Evolutionary conservation across 208 protist genomes (phyloP).

Genomic region (Leishmania major): DNA sequence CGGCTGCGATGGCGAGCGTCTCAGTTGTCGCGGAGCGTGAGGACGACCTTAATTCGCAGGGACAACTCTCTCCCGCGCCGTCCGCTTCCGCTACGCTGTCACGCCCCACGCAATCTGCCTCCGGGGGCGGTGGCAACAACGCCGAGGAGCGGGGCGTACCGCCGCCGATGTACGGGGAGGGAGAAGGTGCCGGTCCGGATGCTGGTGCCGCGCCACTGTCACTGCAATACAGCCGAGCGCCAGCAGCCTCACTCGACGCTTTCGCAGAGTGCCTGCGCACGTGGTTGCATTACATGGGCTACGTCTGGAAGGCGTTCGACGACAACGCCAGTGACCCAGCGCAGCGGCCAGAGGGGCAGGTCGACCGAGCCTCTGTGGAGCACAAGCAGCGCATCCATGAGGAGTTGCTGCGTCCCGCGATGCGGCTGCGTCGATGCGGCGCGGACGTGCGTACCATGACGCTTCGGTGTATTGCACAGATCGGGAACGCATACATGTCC

Average conservation of each 20-base stretch:
- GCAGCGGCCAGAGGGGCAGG: slow-evolving; percentile 26
- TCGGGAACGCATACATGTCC: slow-evolving; percentile 60
- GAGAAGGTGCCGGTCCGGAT: too few relatives aligned
- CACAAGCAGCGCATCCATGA: slow-evolving; percentile 55
- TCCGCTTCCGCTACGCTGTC: not conserved
- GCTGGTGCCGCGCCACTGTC: not conserved
- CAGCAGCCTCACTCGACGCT: slow-evolving; percentile 23
- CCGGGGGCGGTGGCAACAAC: not conserved
- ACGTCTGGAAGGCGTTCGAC: slow-evolving; percentile 84
- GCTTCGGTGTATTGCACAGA: slow-evolving; percentile 80
- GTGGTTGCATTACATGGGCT: slow-evolving; percentile 87
- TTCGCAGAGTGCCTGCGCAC: slow-evolving; percentile 70
- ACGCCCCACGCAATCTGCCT: too few relatives aligned
- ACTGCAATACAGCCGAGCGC: not conserved
- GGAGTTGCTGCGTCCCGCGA: slow-evolving; percentile 47
- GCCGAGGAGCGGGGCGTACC: not conserved
- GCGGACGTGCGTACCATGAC: slow-evolving; percentile 47
- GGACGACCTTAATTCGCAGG: not conserved
- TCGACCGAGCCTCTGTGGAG: slow-evolving; percentile 46
- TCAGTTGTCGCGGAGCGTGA: not conserved
- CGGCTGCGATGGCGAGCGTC: not conserved
- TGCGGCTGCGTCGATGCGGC: slow-evolving; percentile 29
- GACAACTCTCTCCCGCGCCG: slow-evolving; percentile 9
- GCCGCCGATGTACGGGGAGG: not conserved
- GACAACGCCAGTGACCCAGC: slow-evolving; percentile 73